These are phyloP conservation scores for Dothiorella sarmentorum DNA, from an alignment of 2,329 filamentous ascomycete species.

Conservation along the genomic window DNA sequence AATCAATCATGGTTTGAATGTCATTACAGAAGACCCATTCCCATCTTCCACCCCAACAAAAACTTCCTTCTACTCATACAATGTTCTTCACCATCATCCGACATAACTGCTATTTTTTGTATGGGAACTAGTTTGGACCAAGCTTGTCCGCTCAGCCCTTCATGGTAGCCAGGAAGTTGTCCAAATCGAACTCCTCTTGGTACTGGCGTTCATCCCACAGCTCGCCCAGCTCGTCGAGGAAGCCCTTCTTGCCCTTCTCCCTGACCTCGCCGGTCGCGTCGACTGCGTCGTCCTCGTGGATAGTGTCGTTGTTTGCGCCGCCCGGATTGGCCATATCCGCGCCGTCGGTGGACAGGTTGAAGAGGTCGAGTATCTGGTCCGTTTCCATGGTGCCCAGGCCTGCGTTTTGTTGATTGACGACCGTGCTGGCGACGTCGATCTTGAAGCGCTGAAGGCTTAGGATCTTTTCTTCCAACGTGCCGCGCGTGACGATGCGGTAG, in stretches of 20 bases:
- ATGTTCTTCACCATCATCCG: too few species aligned
- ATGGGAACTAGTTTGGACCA: neutral
- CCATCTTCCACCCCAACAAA: too few species aligned
- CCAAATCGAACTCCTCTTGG: constrained; percentile 94
- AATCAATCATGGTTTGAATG: too few species aligned
- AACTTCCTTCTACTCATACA: constrained; percentile 8
- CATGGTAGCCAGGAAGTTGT: constrained; percentile 94
- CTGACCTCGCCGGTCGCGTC: constrained; percentile 83
- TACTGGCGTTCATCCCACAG: constrained; percentile 98
- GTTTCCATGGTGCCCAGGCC: constrained; percentile 96
- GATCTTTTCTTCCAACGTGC: constrained; percentile 98
- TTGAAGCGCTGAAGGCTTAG: constrained; percentile 97
- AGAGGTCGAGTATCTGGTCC: constrained; percentile 94
- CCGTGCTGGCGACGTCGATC: constrained; percentile 95
- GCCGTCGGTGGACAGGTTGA: constrained; percentile 62
- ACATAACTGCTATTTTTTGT: too few species aligned
- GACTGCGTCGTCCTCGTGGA: constrained; percentile 78
- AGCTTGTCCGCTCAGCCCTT: constrained; percentile 47
- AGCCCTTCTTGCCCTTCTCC: constrained; percentile 94
- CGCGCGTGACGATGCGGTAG: constrained; percentile 91
- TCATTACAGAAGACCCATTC: too few species aligned
- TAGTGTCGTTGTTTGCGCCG: constrained; percentile 64
- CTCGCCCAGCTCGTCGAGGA: constrained; percentile 91
- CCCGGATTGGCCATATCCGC: constrained; percentile 62
- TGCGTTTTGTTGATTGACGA: constrained; percentile 98